Evolutionary conservation across 1,139 yeast species (phyloP), one percentile per base, ranked within the genome.

Genomic region (Nakaseomyces glabratus): DNA sequence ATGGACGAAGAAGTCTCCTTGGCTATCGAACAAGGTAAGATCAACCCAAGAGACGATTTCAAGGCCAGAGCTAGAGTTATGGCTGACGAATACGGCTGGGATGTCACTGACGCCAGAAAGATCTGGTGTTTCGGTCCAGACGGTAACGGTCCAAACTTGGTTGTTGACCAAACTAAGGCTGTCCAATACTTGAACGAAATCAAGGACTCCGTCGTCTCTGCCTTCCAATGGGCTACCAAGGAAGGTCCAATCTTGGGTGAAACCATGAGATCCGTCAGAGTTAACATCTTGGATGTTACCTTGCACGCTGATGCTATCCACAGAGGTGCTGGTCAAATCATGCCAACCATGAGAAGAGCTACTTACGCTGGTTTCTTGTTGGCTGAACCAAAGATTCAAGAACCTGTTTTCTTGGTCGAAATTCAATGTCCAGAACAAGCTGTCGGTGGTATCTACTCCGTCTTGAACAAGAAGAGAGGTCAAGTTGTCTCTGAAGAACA

Each of bases 101-200:
- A 90, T 66, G 96, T 90, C 64, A 76, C 95, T 61, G 98, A 90
- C 64, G 98, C 97, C 71, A 86, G 98, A 82, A 90, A 90, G 93
- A 90, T 90, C 65, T 90, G 98, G 98, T 86, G 96, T 82, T 90
- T 90, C 86, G 98, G 98, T 76, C 98, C 98, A 67, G 98, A 90
- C 64, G 96, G 96, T 73, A 76, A 75, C 68, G 98, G 98, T 73
- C 90, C 98, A 63, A 90, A 90, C 76, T 71, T 90, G 66, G 96
- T 90, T 66, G 94, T 90, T 70, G 98, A 90, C 75, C 96, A 88
- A 75, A 88, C 98, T 64, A 90, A 90, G 90, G 97, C 98, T 62
- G 97, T 90, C 49, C 97, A 90, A 76, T 90, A 88, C 88, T 81
- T 90, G 74, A 70, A 77, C 69, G 98, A 90, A 78, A 90, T 90